These are phyloP conservation scores for Acer negundo DNA, from an alignment of 345 rosid species.

Conservation along the genomic window DNA sequence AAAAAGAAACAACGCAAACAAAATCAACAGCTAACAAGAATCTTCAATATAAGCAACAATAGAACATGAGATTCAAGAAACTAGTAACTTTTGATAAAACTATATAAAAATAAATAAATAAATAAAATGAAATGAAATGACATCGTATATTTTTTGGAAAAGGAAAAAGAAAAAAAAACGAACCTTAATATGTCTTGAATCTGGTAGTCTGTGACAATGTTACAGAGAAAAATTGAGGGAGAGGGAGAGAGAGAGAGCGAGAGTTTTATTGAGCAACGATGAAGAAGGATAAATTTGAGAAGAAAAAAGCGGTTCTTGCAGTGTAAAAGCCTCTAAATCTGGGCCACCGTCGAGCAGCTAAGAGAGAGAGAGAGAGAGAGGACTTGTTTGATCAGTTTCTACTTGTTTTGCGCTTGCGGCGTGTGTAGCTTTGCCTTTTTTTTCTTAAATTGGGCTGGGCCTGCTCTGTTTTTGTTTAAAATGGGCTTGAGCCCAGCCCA, in stretches of 20 bases:
- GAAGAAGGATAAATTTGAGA: slow-evolving; percentile 4
- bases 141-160: not conserved
- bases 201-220: slow-evolving; percentile 3
- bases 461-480: not conserved
- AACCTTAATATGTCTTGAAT: slow-evolving; percentile 24
- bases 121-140: no score
- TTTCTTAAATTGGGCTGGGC: slow-evolving; percentile 8
- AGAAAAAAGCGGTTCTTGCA: slow-evolving; percentile 15
- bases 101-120: no score
- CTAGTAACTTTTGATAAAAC: not conserved
- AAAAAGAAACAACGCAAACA: not conserved
- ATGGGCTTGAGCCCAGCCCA: not conserved
- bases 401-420: slow-evolving; percentile 1
- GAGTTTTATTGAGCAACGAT: slow-evolving; percentile 9
- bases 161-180: not conserved
- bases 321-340: slow-evolving; percentile 27
- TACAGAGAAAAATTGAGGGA: not conserved
- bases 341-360: slow-evolving; percentile 31
- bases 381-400: not conserved
- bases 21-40: not conserved
- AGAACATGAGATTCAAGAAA: slow-evolving; percentile 11
- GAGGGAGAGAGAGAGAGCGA: not conserved
- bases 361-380: not conserved
- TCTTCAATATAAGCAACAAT: not conserved
- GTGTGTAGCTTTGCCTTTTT: not conserved